phyloP scores from a whole-genome alignment of 169 alveolate species.

The Toxoplasma gondii region DNA sequence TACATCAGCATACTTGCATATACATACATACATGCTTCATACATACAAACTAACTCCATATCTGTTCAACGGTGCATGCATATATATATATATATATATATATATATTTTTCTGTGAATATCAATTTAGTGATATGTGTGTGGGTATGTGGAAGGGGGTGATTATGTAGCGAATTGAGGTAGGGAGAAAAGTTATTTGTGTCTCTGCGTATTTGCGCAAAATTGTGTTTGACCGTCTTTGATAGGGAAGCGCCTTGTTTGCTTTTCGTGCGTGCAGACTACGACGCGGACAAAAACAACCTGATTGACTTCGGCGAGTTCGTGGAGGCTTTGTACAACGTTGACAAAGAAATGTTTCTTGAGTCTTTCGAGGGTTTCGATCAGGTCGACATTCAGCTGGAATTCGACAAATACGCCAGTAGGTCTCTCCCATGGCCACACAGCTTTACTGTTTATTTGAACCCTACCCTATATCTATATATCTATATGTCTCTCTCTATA shows the following conservation, averaged over 20 bases:
- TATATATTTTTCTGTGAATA: neutral
- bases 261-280: conserved; percentile 56
- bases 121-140: neutral
- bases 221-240: too few relatives aligned
- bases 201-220: too few relatives aligned
- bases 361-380: conserved; percentile 74
- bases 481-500: neutral
- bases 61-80: neutral
- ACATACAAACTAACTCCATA: neutral
- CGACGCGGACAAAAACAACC: conserved; percentile 75
- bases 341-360: conserved; percentile 72
- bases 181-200: neutral
- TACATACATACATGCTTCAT: neutral
- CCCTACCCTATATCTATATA: neutral
- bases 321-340: conserved; percentile 75
- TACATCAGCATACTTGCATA: neutral
- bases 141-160: neutral
- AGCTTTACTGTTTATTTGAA: neutral
- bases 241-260: neutral
- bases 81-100: neutral
- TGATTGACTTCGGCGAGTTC: conserved; percentile 78
- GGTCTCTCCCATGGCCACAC: neutral
- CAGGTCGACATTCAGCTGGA: conserved; percentile 76
- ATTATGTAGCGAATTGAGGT: neutral
- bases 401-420: conserved; percentile 76